Conservation (phyloP, 2,329 filamentous ascomycete genomes). For the Ceratocystis albifundus region DNA sequence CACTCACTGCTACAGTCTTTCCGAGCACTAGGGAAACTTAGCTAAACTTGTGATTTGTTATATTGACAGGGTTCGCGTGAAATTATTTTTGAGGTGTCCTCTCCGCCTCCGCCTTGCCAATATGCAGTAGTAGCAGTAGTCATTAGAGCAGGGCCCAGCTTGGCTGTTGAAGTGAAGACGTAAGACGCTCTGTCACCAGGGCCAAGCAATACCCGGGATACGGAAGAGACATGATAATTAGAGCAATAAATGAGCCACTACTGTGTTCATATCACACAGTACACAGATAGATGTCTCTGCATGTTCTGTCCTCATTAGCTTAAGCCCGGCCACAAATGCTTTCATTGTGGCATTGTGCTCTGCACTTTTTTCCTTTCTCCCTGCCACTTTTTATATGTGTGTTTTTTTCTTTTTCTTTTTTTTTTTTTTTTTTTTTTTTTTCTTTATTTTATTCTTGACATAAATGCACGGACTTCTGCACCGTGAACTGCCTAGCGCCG, state of each 20-base stretch:
- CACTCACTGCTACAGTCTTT: too few species aligned
- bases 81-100: neutral
- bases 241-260: neutral
- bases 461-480: constrained; percentile 7
- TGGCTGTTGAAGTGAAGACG: neutral
- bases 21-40: too few species aligned
- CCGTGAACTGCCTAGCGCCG: constrained; percentile 1
- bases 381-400: neutral
- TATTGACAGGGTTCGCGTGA: constrained; percentile 3
- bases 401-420: too few species aligned
- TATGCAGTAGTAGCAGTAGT: neutral
- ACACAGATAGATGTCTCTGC: neutral
- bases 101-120: neutral
- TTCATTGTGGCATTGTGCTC: neutral
- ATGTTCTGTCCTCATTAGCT: neutral
- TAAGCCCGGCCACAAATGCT: neutral
- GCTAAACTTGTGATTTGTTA: neutral
- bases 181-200: neutral
- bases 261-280: too few species aligned
- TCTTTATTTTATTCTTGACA: constrained; percentile 5
- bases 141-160: neutral
- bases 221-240: neutral
- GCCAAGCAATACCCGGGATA: neutral
- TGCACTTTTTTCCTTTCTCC: too few species aligned
- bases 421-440: too few species aligned